Base-by-base conservation (phyloP, 108 stramenopile genomes). In the Chaetoceros muelleri region DNA sequence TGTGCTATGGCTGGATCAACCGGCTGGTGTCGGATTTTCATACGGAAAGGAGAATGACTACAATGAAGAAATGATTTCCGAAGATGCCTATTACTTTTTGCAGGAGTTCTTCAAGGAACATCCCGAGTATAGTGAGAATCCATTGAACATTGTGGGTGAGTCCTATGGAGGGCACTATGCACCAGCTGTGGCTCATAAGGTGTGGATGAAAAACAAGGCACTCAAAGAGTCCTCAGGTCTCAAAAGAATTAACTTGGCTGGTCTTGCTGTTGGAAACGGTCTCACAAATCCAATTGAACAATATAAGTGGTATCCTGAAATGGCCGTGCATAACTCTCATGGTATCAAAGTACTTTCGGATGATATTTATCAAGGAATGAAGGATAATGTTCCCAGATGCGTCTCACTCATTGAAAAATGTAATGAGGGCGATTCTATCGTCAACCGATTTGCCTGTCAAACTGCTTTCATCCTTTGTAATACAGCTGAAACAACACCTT, bases 81-180 rank as follows among this genome's bases (percentile, higher is more conserved):
- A 93, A 61, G 96, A 99, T 79, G 90, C 95, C 48, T 92, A 93
- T 64, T 83, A 79, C 64, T 99, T 99, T 69, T 57, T 99, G 29
- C 90, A 93, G 52, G 82, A 82, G 13, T 97, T 96, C 67, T 77
- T 95, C 59, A 60, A 87, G 54, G 64, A 66, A 2, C 85, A 95
- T 67, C 81, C 84, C 16, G 83, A 95, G 55, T 89, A 80, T 67
- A 78, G 79, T 44, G 72, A 72, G 22, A 72, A 52, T 60, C 85
- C 85, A 20, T 63, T 95, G 24, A 93, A 61, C 65, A 80, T 95
- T 57, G 76, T 87, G 8, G 88, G 90, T 21, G 87, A 87, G 55
- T 84, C 86, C 2, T 98, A 97, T 66, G 98, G 87, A 2, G 98
- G 98, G 2, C 98, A 99, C 69, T 99, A 96, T 71, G 93, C 86